Conservation (phyloP, 169 alveolate genomes). For the Cryptosporidium ryanae region DNA sequence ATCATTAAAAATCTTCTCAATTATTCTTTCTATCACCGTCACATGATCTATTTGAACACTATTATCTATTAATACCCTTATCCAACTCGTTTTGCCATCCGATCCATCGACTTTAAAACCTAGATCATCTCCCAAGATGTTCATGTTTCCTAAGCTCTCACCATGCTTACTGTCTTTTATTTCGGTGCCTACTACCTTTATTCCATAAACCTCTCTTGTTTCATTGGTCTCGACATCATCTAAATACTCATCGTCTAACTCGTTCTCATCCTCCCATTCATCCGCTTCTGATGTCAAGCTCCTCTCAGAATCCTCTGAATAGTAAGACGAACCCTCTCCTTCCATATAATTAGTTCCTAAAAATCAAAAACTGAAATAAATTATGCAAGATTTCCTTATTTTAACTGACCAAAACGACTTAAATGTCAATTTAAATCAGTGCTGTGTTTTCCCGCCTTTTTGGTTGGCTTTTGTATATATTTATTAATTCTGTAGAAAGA, state of each 20-base stretch:
- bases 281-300: constrained; percentile 47
- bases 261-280: constrained; percentile 7
- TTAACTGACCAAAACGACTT: too few species aligned
- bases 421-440: too few species aligned
- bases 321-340: constrained; percentile 50
- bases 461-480: too few species aligned
- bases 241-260: constrained; percentile 37
- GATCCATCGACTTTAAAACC: constrained; percentile 24
- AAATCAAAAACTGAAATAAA: too few species aligned
- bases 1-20: constrained; percentile 1
- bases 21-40: constrained; percentile 8
- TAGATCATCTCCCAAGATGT: background rate
- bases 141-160: background rate
- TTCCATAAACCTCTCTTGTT: constrained; percentile 52
- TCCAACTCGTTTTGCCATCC: constrained; percentile 27
- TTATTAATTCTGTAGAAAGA: too few species aligned
- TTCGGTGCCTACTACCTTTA: background rate
- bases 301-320: constrained; percentile 52
- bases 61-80: constrained; percentile 45
- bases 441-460: too few species aligned
- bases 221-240: constrained; percentile 4
- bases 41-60: constrained; percentile 46
- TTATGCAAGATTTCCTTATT: too few species aligned
- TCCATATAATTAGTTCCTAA: constrained; percentile 32
- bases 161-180: background rate